Conservation (phyloP, 192 early-diverging fungal species). For the Gamsiella multidivaricata region DNA sequence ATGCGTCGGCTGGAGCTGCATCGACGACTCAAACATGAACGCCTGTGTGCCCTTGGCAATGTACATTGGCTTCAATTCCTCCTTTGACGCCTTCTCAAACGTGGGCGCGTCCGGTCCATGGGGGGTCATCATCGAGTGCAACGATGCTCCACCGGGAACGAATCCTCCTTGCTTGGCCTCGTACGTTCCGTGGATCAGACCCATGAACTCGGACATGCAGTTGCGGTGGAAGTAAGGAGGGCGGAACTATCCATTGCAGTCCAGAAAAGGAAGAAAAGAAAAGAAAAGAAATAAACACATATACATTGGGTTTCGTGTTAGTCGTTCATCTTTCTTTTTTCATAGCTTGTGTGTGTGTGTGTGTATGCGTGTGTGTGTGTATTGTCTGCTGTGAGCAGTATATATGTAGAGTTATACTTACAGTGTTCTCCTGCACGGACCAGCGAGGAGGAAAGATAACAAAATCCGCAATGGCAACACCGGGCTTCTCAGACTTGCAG, state of each 20-base stretch:
- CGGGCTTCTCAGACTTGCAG: slow-evolving; percentile 85
- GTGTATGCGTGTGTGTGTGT: too few relatives aligned
- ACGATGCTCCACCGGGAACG: slow-evolving; percentile 89
- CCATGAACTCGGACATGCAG: slow-evolving; percentile 99
- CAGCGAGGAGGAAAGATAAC: slow-evolving; percentile 97
- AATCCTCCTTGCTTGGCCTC: slow-evolving; percentile 95
- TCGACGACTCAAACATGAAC: slow-evolving; percentile 95
- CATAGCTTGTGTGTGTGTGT: too few relatives aligned
- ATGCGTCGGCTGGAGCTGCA: slow-evolving; percentile 80
- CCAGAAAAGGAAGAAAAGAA: slow-evolving; percentile 96
- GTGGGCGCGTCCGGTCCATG: slow-evolving; percentile 92
- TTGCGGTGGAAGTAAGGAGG: slow-evolving; percentile 99
- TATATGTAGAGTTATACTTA: slow-evolving; percentile 55
- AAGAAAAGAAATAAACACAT: too few relatives aligned
- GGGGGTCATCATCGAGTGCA: slow-evolving; percentile 88
- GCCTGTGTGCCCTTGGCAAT: slow-evolving; percentile 87
- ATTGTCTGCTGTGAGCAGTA: not conserved
- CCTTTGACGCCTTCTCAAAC: slow-evolving; percentile 76
- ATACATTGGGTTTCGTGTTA: too few relatives aligned
- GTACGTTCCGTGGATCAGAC: slow-evolving; percentile 90
- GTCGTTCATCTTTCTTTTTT: too few relatives aligned
- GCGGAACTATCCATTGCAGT: slow-evolving; percentile 92
- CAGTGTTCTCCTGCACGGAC: slow-evolving; percentile 91
- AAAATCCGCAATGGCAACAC: slow-evolving; percentile 92
- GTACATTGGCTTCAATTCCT: slow-evolving; percentile 79